Base-by-base conservation (phyloP, 2,329 filamentous ascomycete genomes). In the Sarocladium oryzae region DNA sequence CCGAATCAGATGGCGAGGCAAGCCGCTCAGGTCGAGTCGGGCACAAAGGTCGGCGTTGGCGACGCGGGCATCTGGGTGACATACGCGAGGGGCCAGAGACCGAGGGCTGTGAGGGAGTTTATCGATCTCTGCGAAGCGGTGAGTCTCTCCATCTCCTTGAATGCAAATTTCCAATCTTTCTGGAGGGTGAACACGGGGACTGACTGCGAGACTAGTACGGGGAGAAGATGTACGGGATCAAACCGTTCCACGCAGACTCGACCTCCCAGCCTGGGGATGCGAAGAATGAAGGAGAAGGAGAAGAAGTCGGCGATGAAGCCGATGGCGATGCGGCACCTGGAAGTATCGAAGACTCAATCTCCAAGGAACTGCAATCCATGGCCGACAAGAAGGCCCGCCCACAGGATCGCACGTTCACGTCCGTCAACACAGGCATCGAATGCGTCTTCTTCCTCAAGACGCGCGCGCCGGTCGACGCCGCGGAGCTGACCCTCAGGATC, bases 1-100 rank as follows among this genome's bases (percentile, higher is more conserved):
- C 70, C 81, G 13, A 76, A 81, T 54, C 79, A 84, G 41, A 72
- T 75, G 59, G 67, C 69, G 30, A 82, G 77, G 60, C 57, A 70
- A 38, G 68, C 69, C 18, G 64, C 68, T 49, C 64, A 67, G 54
- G 67, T 66, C 13, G 69, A 69, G 35, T 57, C 68, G 56, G 74
- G 73, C 36, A 72, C 67, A 35, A 62, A 66, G 11, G 67, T 90
- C 45, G 79, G 87, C 58, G 72, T 84, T 4, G 86, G 86, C 4
- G 85, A 90, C 60, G 72, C 76, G 50, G 88, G 88, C 4, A 82
- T 92, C 53, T 92, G 86, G 86, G 84, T 85, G 24, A 90, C 87
- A 0, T 91, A 86, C 63, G 81, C 85, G 49, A 79, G 85, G 62
- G 80, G 81, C 56, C 85, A 86, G 70, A 86, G 88, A 66, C 74